Evolutionary conservation across 768 basidiomycete species (phyloP).

Genomic region (Daedalea quercina): DNA sequence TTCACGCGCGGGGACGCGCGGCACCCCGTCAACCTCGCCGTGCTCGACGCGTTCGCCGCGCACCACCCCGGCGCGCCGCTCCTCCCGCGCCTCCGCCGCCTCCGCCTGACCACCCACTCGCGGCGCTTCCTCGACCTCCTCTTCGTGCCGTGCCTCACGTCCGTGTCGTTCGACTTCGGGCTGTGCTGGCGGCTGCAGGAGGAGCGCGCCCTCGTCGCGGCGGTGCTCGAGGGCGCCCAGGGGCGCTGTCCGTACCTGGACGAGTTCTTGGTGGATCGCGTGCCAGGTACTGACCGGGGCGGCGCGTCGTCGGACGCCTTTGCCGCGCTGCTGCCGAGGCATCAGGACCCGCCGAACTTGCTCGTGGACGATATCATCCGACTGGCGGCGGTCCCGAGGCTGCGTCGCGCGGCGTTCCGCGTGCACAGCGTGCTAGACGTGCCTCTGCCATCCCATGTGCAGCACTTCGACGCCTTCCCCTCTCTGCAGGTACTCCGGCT

Average conservation of each 20-base stretch:
- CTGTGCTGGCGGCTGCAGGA: neutral
- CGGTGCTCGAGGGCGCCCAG: neutral
- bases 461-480: neutral
- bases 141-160: neutral
- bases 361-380: neutral
- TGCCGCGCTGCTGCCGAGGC: neutral
- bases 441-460: neutral
- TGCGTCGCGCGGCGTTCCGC: slow-evolving; percentile 2
- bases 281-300: neutral
- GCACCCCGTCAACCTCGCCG: neutral
- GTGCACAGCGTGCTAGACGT: neutral
- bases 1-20: neutral
- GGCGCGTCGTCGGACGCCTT: neutral
- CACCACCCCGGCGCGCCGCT: slow-evolving; percentile 1
- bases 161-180: neutral
- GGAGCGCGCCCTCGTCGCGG: neutral
- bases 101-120: slow-evolving; percentile 4
- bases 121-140: neutral
- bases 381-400: slow-evolving; percentile 1
- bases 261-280: neutral
- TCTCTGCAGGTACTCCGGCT: slow-evolving; percentile 1
- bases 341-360: neutral
- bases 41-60: neutral
- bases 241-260: neutral
- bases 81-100: slow-evolving; percentile 1